Evolutionary conservation across 306 rosid species (phyloP), one percentile per base, ranked within the genome.

Genomic region (Cicer yamashitae): DNA sequence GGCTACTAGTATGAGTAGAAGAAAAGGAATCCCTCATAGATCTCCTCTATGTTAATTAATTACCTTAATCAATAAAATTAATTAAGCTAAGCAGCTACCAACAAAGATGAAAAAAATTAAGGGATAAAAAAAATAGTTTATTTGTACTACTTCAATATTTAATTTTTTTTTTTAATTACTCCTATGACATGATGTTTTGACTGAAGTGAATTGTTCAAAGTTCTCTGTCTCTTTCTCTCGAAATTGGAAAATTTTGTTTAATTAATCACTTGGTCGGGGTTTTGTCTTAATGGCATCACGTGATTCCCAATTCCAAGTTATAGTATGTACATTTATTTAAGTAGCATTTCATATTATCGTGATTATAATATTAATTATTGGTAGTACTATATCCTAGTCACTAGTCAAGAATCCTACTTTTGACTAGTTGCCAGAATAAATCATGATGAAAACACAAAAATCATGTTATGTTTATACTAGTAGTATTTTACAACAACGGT

Each of bases 281-380:
- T 89, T 96, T 92, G 96, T 92, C 97, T 90, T 84, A 88, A 90
- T 87, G 97, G 88, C 84, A 83, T 90, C 99, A 94, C 96, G 97
- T 94, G 99, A 85, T 85, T 94, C 87, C 96, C 88, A 92, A 82
- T 90, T 96, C 99, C 96, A 78, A 92, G 98, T 88, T 75, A 79
- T 96, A 84, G 92, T 77, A 77, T 86, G 90, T 75, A 71, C 73
- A 70, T 78, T 82, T 66, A 37, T 46, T 70, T 66, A 60, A 60
- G 20, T 60, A 60, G 34, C 34, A 22, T 10, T 43, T 50, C 34
- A 6, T 9, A 64, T 10, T 48, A 69, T 65, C 13, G 12, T 48
- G 54, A 70, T 74, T 59, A 70, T 81, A 77, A 63, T 74, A 57
- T 56, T 78, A 80, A 51, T 74, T 69, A 59, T 73, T 66, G 56